Evolutionary conservation across 2,329 filamentous ascomycete species (phyloP), one percentile per base, ranked within the genome.

Genomic region (Drechslerella stenobrocha): DNA sequence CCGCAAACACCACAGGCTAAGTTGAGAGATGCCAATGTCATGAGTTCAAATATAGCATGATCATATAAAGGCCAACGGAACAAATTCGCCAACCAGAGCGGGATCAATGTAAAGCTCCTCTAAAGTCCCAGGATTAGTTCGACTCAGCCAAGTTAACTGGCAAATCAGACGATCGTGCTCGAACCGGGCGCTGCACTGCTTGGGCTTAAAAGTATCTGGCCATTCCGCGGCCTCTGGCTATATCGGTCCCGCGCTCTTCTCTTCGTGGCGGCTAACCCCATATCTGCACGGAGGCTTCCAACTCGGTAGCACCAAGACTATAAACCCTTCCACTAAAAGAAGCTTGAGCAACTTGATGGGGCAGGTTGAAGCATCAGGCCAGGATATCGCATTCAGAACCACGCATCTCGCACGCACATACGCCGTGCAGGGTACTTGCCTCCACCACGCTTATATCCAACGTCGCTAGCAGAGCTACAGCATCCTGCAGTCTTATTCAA

Each of bases 181-280:
- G 37, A 42, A 20, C 6, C 37, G 4, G 37, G 37, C 13, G 15
- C 37, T 18, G 13, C 37, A 42, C 13, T 4, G 6, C 37, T 42
- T 42, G 22, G 22, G n/a, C 37, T 42, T 42, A 42, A 20, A n/a
- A 42, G 37, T 42, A 42, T 42, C 37, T 42, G 37, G 7, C 18
- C 37, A 13, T 42, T 42, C 37, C 37, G 37, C 18, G 28, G 28
- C 28, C 28, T 30, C 28, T 20, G 22, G 15, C 37, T 20, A 37
- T 9, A 7, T n/a, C 13, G 13, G 37, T 7, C 37, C 18, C 4
- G 7, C 18, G 37, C 37, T 4, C 3, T 37, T 15, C 11, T 15
- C 34, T 42, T n/a, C 15, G 37, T 42, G 37, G 37, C 37, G 37
- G 15, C n/a, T n/a, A n/a, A n/a, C 37, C 22, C 37, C 37, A 18